Evolutionary conservation across 2,329 filamentous ascomycete species (phyloP).

Genomic region (Diaporthe aspalathi): DNA sequence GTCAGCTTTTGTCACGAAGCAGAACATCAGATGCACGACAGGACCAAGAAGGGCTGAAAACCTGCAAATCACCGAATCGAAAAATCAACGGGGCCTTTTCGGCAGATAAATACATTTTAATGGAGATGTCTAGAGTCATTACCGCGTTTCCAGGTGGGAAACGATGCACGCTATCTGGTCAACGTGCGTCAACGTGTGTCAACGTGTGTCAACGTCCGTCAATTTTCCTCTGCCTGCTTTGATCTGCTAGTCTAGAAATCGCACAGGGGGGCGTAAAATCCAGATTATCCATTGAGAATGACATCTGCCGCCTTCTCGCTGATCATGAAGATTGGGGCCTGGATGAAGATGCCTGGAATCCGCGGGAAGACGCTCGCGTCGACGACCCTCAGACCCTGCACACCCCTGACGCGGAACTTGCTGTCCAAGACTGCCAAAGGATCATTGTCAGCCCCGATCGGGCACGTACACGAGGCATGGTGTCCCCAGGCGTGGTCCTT

Average conservation of each 20-base stretch:
- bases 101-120: no score
- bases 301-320: constrained; percentile 67
- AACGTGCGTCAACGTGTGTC: background rate
- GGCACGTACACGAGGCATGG: constrained; percentile 30
- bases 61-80: background rate
- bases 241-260: background rate
- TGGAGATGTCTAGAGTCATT: background rate
- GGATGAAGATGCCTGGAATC: constrained; percentile 57
- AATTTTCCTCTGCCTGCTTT: background rate
- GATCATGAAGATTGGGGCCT: constrained; percentile 44
- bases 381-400: constrained; percentile 64
- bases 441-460: constrained; percentile 25
- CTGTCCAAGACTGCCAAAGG: constrained; percentile 57
- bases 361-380: constrained; percentile 65
- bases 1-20: background rate
- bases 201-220: background rate
- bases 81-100: background rate
- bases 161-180: background rate
- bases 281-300: constrained; percentile 48
- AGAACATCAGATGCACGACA: constrained; percentile 1
- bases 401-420: constrained; percentile 64
- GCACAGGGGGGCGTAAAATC: background rate
- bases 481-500: constrained; percentile 29
- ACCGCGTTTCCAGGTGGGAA: background rate
- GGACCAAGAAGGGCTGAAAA: background rate